Conservation (phyloP, 2,329 filamentous ascomycete genomes). For the Fusarium falciforme region DNA sequence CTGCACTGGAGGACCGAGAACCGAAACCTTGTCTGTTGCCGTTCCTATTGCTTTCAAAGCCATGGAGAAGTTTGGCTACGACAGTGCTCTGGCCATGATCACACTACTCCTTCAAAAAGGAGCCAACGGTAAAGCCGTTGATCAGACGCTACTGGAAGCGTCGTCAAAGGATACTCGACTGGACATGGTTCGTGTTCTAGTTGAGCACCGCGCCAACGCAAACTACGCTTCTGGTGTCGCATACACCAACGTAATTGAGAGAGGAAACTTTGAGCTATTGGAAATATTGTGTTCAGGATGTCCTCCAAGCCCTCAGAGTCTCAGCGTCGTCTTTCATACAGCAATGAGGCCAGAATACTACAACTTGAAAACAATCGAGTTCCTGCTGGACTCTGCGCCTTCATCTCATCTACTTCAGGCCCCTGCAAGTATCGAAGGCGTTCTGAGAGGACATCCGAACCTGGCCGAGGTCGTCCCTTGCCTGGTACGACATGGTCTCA, state of each 20-base stretch:
- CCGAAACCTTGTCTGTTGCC: neutral
- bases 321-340: neutral
- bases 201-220: neutral
- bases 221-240: neutral
- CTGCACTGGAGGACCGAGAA: neutral
- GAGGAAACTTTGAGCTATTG: neutral
- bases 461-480: neutral
- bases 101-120: constrained; percentile 8
- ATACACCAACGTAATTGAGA: neutral
- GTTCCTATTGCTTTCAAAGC: neutral
- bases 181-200: neutral
- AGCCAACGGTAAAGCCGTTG: neutral
- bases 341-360: neutral
- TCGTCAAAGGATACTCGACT: neutral
- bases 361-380: neutral
- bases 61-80: neutral
- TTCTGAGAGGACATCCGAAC: neutral
- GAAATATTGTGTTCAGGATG: neutral
- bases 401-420: neutral
- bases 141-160: neutral
- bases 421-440: neutral
- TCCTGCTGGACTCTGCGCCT: neutral
- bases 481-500: neutral
- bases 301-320: neutral
- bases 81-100: neutral